Evolutionary conservation across 2,329 filamentous ascomycete genomes (phyloP).

Genomic region (Aspergillus awamori): DNA sequence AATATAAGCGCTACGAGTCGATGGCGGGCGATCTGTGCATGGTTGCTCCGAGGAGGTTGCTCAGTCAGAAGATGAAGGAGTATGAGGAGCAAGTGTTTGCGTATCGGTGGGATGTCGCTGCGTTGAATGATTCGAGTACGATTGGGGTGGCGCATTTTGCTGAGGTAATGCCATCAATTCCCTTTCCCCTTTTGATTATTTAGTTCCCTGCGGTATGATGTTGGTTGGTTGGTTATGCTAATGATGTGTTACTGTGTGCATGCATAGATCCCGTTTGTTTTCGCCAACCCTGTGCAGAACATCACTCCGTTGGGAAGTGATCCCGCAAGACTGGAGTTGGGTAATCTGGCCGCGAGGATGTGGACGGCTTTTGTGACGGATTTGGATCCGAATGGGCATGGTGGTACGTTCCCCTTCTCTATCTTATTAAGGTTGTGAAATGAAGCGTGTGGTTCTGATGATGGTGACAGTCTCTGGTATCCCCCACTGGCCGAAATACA

Average conservation of each 20-base stretch:
- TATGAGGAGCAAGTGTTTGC: conserved; percentile 27
- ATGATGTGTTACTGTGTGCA: too few relatives aligned
- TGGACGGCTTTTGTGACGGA: conserved; percentile 36
- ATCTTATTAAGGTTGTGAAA: background rate
- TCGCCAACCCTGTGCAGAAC: conserved; percentile 34
- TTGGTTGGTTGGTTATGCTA: too few relatives aligned
- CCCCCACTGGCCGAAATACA: conserved; percentile 30
- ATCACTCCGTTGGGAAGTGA: conserved; percentile 32
- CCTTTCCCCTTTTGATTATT: background rate
- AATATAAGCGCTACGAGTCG: conserved; percentile 36
- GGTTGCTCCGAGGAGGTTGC: conserved; percentile 33
- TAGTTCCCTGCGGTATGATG: too few relatives aligned
- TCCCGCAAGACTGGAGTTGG: conserved; percentile 29
- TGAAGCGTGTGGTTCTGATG: background rate
- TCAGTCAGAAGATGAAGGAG: conserved; percentile 30
- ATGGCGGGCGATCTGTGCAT: conserved; percentile 36
- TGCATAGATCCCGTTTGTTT: conserved; percentile 35
- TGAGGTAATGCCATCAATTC: conserved; percentile 23
- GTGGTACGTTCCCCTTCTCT: conserved; percentile 20
- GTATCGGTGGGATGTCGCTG: conserved; percentile 36
- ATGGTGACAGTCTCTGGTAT: conserved; percentile 23
- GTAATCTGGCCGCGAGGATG: conserved; percentile 35
- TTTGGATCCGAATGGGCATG: conserved; percentile 34
- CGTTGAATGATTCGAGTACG: conserved; percentile 28
- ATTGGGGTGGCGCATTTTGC: conserved; percentile 37